Evolutionary conservation across 257 asterid genomes (phyloP), one percentile per base, ranked within the genome.

Genomic region (Plantago major): DNA sequence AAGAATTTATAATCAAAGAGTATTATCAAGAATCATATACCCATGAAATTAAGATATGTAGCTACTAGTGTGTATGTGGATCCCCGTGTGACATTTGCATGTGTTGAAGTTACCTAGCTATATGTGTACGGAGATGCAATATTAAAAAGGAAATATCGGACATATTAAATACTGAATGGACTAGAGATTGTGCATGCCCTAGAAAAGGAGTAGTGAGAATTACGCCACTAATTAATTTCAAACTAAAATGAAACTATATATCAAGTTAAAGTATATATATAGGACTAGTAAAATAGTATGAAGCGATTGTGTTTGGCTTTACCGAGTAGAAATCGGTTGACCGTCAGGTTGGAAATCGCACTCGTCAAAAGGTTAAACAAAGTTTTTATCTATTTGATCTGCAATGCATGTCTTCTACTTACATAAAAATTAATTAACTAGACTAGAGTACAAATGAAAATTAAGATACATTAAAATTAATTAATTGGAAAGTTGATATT

Each of bases 291-390:
- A 65, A 62, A 70, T 7, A 18, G 51, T 53, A 74, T 73, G 67
- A 76, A 79, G 58, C 62, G 85, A 79, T 81, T 80, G 72, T 42
- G 72, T 71, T 78, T 67, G 73, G 68, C 47, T 73, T 78, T 85
- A 79, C 88, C 84, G 72, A 74, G 87, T 73, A 60, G 76, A 85
- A 85, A 69, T 78, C 61, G 81, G 89, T 88, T 88, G 96, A 88
- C 96, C 96, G 70, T 67, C 67, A 44, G 73, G 64, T 88, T 63
- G 96, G 86, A 76, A 85, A 60, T 72, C 95, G 82, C 77, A 83
- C 67, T 78, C 84, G 81, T 82, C 90, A 84, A 82, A 79, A 64
- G 51, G 26, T 57, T 52, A 37, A 58, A 55, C 56, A 64, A n/a
- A 70, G 51, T 65, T 55, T 49, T 45, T 22, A 43, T 62, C 76